Evolutionary conservation across 1,139 yeast genomes (phyloP), one percentile per base, ranked within the genome.

Genomic region (Protomyces gravidus): DNA sequence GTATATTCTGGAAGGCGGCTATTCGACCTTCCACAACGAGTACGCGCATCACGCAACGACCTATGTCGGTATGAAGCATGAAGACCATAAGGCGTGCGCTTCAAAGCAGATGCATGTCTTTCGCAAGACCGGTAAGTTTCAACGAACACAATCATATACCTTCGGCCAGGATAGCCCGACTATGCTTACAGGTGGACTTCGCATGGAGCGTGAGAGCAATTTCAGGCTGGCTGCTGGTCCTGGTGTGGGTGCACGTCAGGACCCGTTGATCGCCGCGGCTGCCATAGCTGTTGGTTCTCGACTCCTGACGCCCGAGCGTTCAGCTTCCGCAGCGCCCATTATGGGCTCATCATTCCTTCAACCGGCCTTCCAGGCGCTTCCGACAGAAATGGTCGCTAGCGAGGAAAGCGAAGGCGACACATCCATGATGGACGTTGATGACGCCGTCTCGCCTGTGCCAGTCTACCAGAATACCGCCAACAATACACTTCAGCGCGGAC

Each of bases 1-100:
- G 52, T 84, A 88, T 45, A 82, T 92, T 45, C 77, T 92, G 55
- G 88, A 89, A 66, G 98, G 97, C 39, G 98, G 98, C 5, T 92
- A 92, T 75, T 84, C 85, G 68, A 77, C 77, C 45, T 92, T 90
- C 69, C 90, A 77, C 71, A 82, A 83, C 51, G 72, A 73, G 47
- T 80, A 75, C 68, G 50, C 62, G 28, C 75, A 77, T 60, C 63
- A 53, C 39, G 58, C 47, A 5, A 50, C 50, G 19, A 26, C 40
- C 27, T 59, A 92, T 70, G 82, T 89, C 57, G 94, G 84, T 67
- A 92, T 92, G 98, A 84, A 86, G 67, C 90, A 90, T 68, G 77
- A 80, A 36, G 80, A 81, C 65, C 86, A 83, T 71, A 78, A 80
- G 65, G 76, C 76, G 49, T 75, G 81, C 42, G 85, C 96, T 69